Evolutionary conservation across 202 grass and related monocot species (phyloP).

Genomic region (Schoenoplectus tabernaemontani): DNA sequence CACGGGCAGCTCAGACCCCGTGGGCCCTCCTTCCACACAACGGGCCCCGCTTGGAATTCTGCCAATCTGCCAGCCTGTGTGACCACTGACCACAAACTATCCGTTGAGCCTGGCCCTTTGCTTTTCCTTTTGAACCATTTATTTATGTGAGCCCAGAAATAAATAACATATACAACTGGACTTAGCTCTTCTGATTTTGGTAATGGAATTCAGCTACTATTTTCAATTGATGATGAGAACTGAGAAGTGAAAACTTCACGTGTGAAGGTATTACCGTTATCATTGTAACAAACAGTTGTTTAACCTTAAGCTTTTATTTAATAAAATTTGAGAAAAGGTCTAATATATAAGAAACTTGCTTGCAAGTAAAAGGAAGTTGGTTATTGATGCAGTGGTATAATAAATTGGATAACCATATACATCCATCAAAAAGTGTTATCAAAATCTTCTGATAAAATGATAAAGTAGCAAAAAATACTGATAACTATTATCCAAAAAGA

Average conservation of each 20-base stretch:
- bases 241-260: not conserved
- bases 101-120: slow-evolving; percentile 20
- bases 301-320: not conserved
- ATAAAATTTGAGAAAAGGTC: not conserved
- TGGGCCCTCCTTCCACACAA: not conserved
- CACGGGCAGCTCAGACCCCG: not conserved
- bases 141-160: not conserved
- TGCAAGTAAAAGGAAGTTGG: not conserved
- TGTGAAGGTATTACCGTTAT: no score
- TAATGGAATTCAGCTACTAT: not conserved
- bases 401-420: not conserved
- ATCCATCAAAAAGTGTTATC: not conserved
- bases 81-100: slow-evolving; percentile 16
- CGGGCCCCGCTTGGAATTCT: slow-evolving; percentile 8
- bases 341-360: not conserved
- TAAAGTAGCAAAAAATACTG: not conserved
- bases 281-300: not conserved
- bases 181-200: not conserved
- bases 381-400: not conserved
- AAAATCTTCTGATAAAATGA: not conserved
- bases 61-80: slow-evolving; percentile 24
- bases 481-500: not conserved
- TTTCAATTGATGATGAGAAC: not conserved
- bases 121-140: slow-evolving; percentile 12
- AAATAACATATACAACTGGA: not conserved